Conservation (phyloP, 2,329 filamentous ascomycete species). For the Apiospora phragmitis region DNA sequence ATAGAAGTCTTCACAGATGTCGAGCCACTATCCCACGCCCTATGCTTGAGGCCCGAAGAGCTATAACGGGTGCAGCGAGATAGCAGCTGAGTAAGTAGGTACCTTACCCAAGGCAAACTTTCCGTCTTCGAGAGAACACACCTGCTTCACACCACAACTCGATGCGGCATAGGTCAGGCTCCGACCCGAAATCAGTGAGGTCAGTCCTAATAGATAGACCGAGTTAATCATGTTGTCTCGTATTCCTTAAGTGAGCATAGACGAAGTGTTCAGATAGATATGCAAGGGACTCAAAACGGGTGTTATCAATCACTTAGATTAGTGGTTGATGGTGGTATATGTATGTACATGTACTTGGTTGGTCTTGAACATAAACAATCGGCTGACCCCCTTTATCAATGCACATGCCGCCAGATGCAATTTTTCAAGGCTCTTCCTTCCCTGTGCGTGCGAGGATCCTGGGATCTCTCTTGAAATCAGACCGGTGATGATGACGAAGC, state of each 20-base stretch:
- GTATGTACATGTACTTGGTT: not conserved
- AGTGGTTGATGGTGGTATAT: not conserved
- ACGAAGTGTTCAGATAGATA: not conserved
- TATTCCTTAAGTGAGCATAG: not conserved
- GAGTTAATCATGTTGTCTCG: not conserved
- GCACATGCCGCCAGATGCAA: slow-evolving; percentile 2
- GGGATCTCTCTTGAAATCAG: not conserved
- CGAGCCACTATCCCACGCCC: not conserved
- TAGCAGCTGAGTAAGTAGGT: not conserved
- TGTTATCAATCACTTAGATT: not conserved
- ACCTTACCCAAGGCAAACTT: not conserved
- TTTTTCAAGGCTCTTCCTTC: slow-evolving; percentile 1
- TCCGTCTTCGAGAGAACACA: not conserved
- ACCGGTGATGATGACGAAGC: not conserved
- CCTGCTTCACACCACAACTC: not conserved
- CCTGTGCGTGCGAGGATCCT: not conserved
- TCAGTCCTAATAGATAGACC: not conserved
- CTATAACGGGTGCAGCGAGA: not conserved
- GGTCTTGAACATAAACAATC: not conserved
- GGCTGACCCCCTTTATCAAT: not conserved
- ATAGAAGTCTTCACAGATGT: not conserved
- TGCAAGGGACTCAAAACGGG: not conserved
- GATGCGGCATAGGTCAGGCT: not conserved
- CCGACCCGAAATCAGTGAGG: not conserved
- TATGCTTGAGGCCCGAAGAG: not conserved